Percentiles rank a stretch among this genome's conserved stretches.
These are phyloP conservation scores for Colletotrichum sp. DNA, from an alignment of 2,329 filamentous ascomycete genomes.

Conservation along the genomic window DNA sequence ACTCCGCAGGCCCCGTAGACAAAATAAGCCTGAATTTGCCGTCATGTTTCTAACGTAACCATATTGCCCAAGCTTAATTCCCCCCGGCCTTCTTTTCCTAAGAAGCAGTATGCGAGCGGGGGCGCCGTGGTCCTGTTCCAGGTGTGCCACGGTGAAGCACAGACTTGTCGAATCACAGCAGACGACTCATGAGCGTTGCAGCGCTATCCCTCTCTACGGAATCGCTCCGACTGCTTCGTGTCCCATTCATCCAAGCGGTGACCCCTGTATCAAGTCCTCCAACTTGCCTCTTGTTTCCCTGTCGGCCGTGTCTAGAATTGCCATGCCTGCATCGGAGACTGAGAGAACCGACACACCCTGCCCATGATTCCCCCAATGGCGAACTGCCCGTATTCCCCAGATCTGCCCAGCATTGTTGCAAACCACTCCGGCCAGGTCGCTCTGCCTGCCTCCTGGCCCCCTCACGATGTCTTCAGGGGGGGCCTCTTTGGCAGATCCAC, in stretches of 20 bases:
- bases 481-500: not conserved
- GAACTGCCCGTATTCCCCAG: not conserved
- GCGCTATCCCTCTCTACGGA: not conserved
- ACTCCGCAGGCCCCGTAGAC: not conserved
- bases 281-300: not conserved
- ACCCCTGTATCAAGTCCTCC: not conserved
- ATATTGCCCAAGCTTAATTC: slow-evolving; percentile 8
- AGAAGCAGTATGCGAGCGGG: not conserved
- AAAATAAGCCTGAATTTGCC: not conserved
- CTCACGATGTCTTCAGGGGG: not conserved
- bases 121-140: not conserved
- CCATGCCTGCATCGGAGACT: not conserved
- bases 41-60: not conserved
- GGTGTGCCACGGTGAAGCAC: slow-evolving; percentile 1
- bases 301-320: not conserved
- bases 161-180: not conserved
- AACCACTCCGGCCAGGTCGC: not conserved
- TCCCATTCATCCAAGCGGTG: not conserved
- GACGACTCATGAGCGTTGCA: not conserved
- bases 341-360: not conserved
- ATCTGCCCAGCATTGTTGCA: not conserved
- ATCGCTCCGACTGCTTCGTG: not conserved
- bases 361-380: not conserved
- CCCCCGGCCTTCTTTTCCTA: not conserved
- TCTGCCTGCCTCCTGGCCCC: not conserved